Evolutionary conservation across 1,284 basidiomycete species (phyloP).

Genomic region (Paramarasmius palmivorus): DNA sequence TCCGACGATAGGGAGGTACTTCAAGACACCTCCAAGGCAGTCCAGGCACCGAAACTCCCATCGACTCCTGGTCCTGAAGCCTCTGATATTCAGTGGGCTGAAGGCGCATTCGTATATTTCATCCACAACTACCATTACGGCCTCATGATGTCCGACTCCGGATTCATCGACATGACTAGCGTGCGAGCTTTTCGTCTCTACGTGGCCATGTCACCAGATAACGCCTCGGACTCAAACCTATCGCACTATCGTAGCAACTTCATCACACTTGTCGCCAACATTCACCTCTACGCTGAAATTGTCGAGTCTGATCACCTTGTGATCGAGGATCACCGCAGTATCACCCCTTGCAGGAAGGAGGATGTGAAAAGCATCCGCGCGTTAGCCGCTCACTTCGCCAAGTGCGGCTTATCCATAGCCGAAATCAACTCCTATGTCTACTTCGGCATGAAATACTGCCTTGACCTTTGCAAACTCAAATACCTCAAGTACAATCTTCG

Average conservation of each 20-base stretch:
- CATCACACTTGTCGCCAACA: not conserved
- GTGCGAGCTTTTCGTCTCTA: not conserved
- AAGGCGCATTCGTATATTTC: not conserved
- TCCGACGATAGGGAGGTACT: too few relatives aligned
- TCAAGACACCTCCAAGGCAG: too few relatives aligned
- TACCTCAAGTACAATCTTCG: not conserved
- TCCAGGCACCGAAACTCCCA: too few relatives aligned
- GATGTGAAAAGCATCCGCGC: not conserved
- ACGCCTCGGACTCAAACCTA: not conserved
- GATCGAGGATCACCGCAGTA: not conserved
- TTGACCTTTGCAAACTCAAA: not conserved
- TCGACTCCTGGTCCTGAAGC: not conserved
- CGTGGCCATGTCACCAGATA: not conserved
- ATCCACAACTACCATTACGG: not conserved
- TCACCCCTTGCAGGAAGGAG: not conserved
- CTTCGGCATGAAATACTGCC: not conserved
- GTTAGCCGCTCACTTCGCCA: not conserved
- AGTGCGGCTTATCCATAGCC: not conserved
- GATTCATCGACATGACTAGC: not conserved
- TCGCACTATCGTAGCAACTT: not conserved
- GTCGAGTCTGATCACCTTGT: too few relatives aligned
- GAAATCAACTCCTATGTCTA: not conserved
- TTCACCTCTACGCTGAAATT: not conserved
- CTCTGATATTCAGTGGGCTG: not conserved
- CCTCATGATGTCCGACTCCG: not conserved